phyloP scores from a whole-genome alignment of 345 rosid genomes.

The Clausena lansium region DNA sequence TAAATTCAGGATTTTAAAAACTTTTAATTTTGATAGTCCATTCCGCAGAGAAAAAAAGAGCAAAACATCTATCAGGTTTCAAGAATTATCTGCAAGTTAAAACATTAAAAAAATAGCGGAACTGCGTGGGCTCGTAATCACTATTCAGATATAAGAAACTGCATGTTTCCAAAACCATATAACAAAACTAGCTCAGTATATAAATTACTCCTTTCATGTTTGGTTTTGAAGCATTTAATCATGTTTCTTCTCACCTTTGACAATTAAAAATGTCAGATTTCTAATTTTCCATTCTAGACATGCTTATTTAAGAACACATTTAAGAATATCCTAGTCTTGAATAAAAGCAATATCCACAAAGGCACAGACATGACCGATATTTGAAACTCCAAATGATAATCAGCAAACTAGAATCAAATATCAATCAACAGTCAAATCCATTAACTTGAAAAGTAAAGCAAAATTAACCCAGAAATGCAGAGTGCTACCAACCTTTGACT shows the following conservation, averaged over 20 bases:
- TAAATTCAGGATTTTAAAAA: neutral
- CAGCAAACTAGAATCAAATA: neutral
- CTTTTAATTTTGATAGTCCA: neutral
- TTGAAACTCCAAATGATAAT: neutral
- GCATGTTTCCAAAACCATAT: neutral
- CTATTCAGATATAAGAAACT: neutral
- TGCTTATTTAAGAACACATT: neutral
- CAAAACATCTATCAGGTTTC: neutral
- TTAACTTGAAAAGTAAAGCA: slow-evolving; percentile 1
- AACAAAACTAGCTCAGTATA: neutral
- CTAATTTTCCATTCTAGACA: neutral
- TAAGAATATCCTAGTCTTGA: neutral
- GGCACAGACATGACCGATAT: neutral
- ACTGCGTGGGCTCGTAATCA: neutral
- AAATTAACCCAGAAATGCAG: neutral
- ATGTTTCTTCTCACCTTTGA: neutral
- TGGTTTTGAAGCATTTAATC: neutral
- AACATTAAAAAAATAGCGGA: neutral
- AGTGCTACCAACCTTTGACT: slow-evolving; percentile 47
- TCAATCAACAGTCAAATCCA: neutral
- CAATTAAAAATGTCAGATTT: neutral
- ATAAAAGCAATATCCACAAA: neutral
- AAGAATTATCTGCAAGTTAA: neutral
- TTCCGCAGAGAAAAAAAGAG: neutral
- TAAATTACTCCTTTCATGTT: neutral